Percentiles rank a stretch among this genome's conserved stretches.
Evolutionary conservation across 1,284 basidiomycete genomes (phyloP).

Genomic region (Jaminaea rosea): DNA sequence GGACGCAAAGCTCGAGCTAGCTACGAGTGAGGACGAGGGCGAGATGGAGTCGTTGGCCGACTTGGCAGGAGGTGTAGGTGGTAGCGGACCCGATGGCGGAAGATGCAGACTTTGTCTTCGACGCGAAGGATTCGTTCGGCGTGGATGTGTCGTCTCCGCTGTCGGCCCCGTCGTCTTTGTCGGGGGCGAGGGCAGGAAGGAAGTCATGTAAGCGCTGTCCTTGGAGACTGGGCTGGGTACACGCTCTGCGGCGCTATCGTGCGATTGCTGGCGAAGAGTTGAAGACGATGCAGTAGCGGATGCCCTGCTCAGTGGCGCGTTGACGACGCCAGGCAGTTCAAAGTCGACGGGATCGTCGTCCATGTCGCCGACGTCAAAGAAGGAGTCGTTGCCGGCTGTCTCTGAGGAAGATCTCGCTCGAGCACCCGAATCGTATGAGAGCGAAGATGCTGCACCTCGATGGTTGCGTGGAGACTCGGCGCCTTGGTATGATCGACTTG

Average conservation of each 20-base stretch:
- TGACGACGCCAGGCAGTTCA: too few relatives aligned
- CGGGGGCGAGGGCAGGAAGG: too few relatives aligned
- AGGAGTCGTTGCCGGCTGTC: background rate
- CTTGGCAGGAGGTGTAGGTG: background rate
- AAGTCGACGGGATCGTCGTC: background rate
- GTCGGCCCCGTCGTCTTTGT: too few relatives aligned
- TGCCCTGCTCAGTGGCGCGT: too few relatives aligned
- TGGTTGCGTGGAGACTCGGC: too few relatives aligned
- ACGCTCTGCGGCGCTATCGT: conserved; percentile 2
- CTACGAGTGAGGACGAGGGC: background rate
- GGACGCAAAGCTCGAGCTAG: background rate
- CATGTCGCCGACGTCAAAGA: background rate
- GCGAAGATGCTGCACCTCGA: background rate
- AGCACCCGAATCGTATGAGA: background rate
- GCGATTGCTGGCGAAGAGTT: conserved; percentile 8
- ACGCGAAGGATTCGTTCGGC: too few relatives aligned
- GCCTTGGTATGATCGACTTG: too few relatives aligned
- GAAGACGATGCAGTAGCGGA: conserved; percentile 5
- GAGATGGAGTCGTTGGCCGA: background rate
- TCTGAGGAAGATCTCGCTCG: background rate
- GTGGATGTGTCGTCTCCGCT: too few relatives aligned
- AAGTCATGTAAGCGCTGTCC: too few relatives aligned
- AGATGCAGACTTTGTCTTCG: too few relatives aligned
- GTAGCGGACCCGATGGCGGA: background rate
- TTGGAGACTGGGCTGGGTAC: background rate